Evolutionary conservation across 2,329 filamentous ascomycete species (phyloP), one percentile per base, ranked within the genome.

Genomic region (Aspergillus texensis): DNA sequence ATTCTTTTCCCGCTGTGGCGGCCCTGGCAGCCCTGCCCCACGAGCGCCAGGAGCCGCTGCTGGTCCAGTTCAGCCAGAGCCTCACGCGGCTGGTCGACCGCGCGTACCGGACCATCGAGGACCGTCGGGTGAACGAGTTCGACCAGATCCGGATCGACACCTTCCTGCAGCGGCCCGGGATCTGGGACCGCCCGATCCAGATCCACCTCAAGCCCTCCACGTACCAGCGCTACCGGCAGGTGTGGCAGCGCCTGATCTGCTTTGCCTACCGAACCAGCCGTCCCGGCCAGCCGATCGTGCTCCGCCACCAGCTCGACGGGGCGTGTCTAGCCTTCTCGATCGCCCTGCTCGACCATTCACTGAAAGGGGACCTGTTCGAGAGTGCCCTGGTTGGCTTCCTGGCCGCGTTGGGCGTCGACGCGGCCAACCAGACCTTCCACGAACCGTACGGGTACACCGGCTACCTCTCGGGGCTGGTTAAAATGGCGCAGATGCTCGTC

Each of bases 401-500:
- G 1, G 48, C 48, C 10, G 19, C 45, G 4, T 8, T 60, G 6
- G 58, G 48, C 16, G 21, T 60, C 2, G 34, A 60, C n/a, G 4
- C 30, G 10, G 39, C 21, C 12, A 21, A 54, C 6, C 34, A 60
- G 43, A 60, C 6, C 28, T 63, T 63, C 32, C 30, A 43, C 10
- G 48, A 63, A 6, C 48, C 26, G 8, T 60, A 57, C 14, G 36
- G 32, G 12, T 63, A 63, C 11, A 63, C 30, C 14, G 52, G 30
- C 41, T 63, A 60, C 12, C 57, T 62, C 6, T 59, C 57, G 1
- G 26, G 41, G 11, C 56, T 62, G 4, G 55, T 60, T 1, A 62
- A 63, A 24, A 63, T 63, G 16, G 43, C n/a, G 3, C 12, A 63
- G 57, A 60, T 63, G 24, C 57, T 60, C 3, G 61, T 63, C 2